Percentiles rank a stretch among this genome's conserved stretches.
Evolutionary conservation across 2,329 filamentous ascomycete species (phyloP).

Genomic region (Fusarium palustre): DNA sequence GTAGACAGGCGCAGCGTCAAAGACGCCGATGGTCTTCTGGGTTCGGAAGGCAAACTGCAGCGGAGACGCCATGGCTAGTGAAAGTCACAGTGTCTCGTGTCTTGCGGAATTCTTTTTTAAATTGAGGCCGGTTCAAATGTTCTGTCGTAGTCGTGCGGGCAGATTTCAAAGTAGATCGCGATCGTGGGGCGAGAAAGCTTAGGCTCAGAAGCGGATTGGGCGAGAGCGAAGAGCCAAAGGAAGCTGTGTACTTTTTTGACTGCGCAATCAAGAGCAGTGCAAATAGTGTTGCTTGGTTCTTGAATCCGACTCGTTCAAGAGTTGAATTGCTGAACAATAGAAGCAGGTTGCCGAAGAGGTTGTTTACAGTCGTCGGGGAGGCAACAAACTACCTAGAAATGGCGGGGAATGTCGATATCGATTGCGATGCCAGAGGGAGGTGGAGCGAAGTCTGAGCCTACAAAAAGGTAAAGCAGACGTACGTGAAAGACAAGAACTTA

Average conservation of each 20-base stretch:
- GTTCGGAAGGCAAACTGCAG: conserved; percentile 98
- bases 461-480: conserved; percentile 36
- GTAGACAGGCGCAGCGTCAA: conserved; percentile 92
- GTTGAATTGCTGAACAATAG: conserved; percentile 22
- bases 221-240: conserved; percentile 28
- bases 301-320: conserved; percentile 4
- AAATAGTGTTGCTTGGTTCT: conserved; percentile 25
- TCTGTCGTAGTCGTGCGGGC: conserved; percentile 41
- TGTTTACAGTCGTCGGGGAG: conserved; percentile 33
- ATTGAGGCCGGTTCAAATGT: conserved; percentile 46
- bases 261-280: conserved; percentile 41
- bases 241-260: conserved; percentile 20
- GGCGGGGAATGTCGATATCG: conserved; percentile 35
- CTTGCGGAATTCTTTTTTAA: conserved; percentile 46
- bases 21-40: conserved; percentile 93
- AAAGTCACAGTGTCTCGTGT: conserved; percentile 77
- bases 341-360: conserved; percentile 18
- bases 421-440: conserved; percentile 35
- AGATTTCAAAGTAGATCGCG: conserved; percentile 34
- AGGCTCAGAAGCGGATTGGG: conserved; percentile 33
- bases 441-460: conserved; percentile 38
- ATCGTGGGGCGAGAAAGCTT: conserved; percentile 34
- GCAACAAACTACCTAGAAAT: conserved; percentile 36
- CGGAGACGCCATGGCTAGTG: conserved; percentile 91
- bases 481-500: conserved; percentile 50